These are phyloP conservation scores for Yarrowia divulgata DNA, from an alignment of 805 yeast species.

Conservation along the genomic window DNA sequence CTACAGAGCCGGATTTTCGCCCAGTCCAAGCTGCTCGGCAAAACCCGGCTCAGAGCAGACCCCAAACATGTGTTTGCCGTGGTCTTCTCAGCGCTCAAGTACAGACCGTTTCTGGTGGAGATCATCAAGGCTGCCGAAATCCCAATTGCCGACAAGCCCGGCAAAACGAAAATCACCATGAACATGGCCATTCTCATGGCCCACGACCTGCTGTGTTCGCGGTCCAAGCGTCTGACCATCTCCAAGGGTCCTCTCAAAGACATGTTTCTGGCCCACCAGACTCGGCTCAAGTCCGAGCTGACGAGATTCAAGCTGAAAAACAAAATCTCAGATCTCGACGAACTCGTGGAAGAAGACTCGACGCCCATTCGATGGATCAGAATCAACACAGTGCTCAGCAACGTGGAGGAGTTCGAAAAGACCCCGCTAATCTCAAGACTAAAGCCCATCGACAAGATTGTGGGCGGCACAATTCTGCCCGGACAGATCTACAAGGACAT, in stretches of 20 bases:
- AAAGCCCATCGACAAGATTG: conserved; percentile 57
- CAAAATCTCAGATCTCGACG: conserved; percentile 64
- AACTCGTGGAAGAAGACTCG: conserved; percentile 52
- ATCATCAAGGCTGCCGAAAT: conserved; percentile 74
- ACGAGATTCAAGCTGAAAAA: conserved; percentile 77
- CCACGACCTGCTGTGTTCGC: conserved; percentile 80
- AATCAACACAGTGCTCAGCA: conserved; percentile 66
- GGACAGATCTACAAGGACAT: conserved; percentile 77
- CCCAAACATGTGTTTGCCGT: conserved; percentile 90
- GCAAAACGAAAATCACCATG: conserved; percentile 59
- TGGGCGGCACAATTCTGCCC: conserved; percentile 51
- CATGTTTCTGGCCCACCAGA: conserved; percentile 75
- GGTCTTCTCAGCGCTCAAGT: conserved; percentile 77
- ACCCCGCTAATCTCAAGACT: conserved; percentile 55
- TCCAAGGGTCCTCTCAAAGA: conserved; percentile 89
- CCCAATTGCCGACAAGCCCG: conserved; percentile 57
- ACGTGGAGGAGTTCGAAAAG: conserved; percentile 49
- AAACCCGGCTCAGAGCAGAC: conserved; percentile 60
- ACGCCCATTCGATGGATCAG: conserved; percentile 59
- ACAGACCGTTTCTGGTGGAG: conserved; percentile 66
- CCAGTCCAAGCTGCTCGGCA: conserved; percentile 48
- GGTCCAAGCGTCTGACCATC: conserved; percentile 82
- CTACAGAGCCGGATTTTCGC: conserved; percentile 62
- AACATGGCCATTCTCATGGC: conserved; percentile 68
- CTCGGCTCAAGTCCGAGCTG: conserved; percentile 82